Evolutionary conservation across 78 protist species (phyloP).

Genomic region (Paratrimastix pyriformis): DNA sequence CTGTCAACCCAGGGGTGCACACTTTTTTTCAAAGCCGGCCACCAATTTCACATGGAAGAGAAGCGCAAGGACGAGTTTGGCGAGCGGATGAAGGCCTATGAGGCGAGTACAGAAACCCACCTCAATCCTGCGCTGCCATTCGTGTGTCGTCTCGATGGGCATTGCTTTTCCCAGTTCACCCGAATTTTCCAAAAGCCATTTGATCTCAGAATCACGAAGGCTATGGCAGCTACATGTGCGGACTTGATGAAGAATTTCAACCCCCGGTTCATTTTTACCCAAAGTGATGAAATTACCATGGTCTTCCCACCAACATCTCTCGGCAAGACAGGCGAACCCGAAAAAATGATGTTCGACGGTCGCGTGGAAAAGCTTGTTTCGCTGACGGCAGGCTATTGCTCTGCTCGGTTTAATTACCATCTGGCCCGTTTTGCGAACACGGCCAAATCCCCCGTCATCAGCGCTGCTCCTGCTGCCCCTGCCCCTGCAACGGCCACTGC

Average conservation of each 20-base stretch:
- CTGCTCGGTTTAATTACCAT: background rate
- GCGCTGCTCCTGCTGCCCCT: no score
- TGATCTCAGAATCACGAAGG: background rate
- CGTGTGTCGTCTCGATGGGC: background rate
- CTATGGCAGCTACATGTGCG: background rate
- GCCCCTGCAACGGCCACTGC: no score
- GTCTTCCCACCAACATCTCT: background rate
- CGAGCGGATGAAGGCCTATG: no score
- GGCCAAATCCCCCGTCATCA: no score
- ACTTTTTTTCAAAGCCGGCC: no score
- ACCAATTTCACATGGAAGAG: no score
- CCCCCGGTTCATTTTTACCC: background rate
- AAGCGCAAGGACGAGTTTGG: no score
- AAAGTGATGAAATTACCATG: background rate
- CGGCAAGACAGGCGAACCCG: background rate
- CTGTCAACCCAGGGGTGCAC: no score
- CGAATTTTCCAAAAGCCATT: background rate
- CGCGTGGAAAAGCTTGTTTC: background rate
- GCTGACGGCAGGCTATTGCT: background rate
- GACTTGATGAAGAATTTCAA: background rate
- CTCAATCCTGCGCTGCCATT: background rate
- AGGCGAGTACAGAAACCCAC: background rate
- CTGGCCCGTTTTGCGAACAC: background rate
- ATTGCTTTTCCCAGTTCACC: background rate
- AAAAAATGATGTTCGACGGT: background rate